Base-by-base conservation (phyloP, 768 basidiomycete genomes). In the Lyophyllum semitale region DNA sequence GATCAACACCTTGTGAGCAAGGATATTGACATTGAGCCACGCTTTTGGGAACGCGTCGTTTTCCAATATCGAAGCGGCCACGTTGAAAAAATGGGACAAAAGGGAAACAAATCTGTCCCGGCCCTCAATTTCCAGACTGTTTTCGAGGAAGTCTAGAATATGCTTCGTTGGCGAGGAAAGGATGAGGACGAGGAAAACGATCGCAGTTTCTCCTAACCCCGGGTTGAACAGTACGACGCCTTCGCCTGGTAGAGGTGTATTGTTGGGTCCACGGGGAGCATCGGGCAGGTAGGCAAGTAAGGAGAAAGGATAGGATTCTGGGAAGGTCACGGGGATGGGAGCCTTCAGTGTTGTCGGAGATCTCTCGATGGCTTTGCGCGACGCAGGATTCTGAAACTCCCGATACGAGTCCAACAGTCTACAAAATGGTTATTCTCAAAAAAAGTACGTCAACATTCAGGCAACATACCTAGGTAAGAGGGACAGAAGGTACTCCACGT, bases 231-330 rank as follows among this genome's bases (percentile, higher is more conserved):
- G 62, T 5, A 73, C 64, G 40, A 83, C 79, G 25, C 75, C 74
- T 50, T 85, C 82, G 52, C 71, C 72, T 44, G 72, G 65, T 51
- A 68, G 70, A 23, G 72, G 70, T n/a, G 70, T 63, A 53, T 69
- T 76, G 51, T 74, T 73, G 17, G 75, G 72, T 47, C 72, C 77
- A 15, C 76, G 73, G 35, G 76, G 74, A 26, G 75, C 64, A 53
- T 84, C 84, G 2, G 91, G 89, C 22, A 87, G 70, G 29, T 84
- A 78, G 0, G 89, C 78, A 23, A 93, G 64, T 18, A 98, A 78
- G 6, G 93, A 87, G 70, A 97, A 95, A 0, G 96, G 96, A 68
- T 98, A 95, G 0, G 95, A 89, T 59, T 94, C 90, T 0, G 96
- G 96, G 73, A 98, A 98, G 1, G 91, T 89, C 41, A 91, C 85